Evolutionary conservation across 768 basidiomycete species (phyloP).

Genomic region (Xerocomellus intermedius): DNA sequence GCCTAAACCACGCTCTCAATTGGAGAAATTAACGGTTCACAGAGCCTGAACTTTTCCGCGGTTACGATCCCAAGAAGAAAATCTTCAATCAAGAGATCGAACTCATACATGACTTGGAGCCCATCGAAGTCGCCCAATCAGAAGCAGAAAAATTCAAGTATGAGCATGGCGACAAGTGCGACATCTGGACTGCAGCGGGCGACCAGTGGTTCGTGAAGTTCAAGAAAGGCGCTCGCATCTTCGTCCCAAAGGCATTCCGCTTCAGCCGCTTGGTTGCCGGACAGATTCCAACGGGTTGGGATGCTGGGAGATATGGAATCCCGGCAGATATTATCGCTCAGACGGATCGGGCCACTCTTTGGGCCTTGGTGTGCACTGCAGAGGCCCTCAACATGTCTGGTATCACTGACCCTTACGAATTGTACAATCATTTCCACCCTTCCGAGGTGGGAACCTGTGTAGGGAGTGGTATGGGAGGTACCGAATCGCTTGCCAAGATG

Average conservation of each 20-base stretch:
- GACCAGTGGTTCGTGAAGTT: constrained; percentile 99
- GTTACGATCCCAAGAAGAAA: constrained; percentile 97
- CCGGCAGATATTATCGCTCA: constrained; percentile 95
- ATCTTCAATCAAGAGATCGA: constrained; percentile 97
- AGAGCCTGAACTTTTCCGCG: constrained; percentile 98
- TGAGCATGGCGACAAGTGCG: constrained; percentile 95
- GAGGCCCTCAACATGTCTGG: constrained; percentile 97
- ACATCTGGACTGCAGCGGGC: constrained; percentile 87
- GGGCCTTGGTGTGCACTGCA: constrained; percentile 92
- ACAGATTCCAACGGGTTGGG: constrained; percentile 97
- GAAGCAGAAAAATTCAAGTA: constrained; percentile 96
- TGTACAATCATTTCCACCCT: constrained; percentile 96
- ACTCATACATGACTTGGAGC: constrained; percentile 93
- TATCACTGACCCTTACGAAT: constrained; percentile 96
- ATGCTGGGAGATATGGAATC: constrained; percentile 94
- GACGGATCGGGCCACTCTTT: constrained; percentile 88
- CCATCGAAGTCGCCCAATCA: constrained; percentile 86
- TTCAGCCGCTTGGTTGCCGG: constrained; percentile 95
- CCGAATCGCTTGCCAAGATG: constrained; percentile 89
- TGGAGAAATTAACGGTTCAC: constrained; percentile 15
- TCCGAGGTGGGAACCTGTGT: constrained; percentile 93
- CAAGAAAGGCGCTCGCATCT: constrained; percentile 94
- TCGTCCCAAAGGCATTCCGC: constrained; percentile 91
- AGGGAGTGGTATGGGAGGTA: constrained; percentile 98
- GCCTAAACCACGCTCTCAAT: not conserved